These are phyloP conservation scores for Mallotus japonicus DNA, from an alignment of 441 rosid species.

Conservation along the genomic window DNA sequence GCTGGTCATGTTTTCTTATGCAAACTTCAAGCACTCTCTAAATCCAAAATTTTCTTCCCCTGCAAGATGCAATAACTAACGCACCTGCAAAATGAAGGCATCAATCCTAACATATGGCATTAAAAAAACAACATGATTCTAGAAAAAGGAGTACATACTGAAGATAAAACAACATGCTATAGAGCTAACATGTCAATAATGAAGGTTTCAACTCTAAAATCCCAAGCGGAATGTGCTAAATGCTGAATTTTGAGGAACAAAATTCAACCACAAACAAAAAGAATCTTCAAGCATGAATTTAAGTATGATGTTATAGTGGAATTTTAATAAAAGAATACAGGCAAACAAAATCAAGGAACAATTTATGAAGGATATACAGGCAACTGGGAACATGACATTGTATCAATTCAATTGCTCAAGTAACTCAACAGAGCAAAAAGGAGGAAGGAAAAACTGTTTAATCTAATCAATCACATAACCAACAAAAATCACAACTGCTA, in stretches of 20 bases:
- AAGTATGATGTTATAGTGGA: constrained; percentile 1
- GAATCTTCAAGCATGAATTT: constrained; percentile 5
- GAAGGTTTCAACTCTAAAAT: constrained; percentile 7
- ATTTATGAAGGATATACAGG: constrained; percentile 26
- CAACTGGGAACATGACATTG: constrained; percentile 24
- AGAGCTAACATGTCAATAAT: background rate
- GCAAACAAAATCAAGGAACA: constrained; percentile 16
- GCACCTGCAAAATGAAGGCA: constrained; percentile 14
- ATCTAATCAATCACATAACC: constrained; percentile 43
- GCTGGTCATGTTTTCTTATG: background rate
- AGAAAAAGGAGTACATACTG: constrained; percentile 8
- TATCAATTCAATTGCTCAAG: constrained; percentile 33
- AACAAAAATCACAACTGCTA: constrained; percentile 50
- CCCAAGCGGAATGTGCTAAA: constrained; percentile 7
- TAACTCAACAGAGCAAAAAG: constrained; percentile 22
- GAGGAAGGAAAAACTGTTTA: constrained; percentile 27
- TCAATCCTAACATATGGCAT: background rate
- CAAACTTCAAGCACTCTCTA: background rate
- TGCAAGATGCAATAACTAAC: constrained; percentile 3
- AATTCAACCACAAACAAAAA: constrained; percentile 12
- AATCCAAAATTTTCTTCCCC: background rate
- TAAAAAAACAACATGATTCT: background rate
- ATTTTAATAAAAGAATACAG: background rate
- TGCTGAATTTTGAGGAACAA: constrained; percentile 9
- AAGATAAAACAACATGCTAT: background rate